Evolutionary conservation across 306 rosid genomes (phyloP).

Genomic region (Vigna hirtella): DNA sequence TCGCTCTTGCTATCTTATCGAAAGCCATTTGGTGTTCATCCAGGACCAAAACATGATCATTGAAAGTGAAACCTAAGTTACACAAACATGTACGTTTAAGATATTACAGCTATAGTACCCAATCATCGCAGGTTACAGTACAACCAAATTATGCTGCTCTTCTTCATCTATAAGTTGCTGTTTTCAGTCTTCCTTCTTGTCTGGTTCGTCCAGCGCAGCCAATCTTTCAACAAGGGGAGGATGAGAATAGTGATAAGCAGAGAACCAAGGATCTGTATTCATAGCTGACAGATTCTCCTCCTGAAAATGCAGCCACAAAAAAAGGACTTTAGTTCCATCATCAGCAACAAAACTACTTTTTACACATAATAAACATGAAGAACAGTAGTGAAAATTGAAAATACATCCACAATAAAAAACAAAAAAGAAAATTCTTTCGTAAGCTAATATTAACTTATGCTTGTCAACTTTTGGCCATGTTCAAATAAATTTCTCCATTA

Average conservation of each 20-base stretch:
- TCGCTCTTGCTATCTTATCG: constrained; percentile 18
- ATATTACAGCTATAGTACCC: constrained; percentile 26
- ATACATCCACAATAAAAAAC: not conserved
- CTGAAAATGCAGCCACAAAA: constrained; percentile 54
- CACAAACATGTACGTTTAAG: constrained; percentile 18
- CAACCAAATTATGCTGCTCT: constrained; percentile 31
- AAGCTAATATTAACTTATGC: no score
- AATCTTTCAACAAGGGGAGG: constrained; percentile 94
- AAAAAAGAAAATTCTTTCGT: no score
- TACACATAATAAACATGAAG: not conserved
- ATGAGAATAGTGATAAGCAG: constrained; percentile 97
- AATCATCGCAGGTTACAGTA: constrained; percentile 36
- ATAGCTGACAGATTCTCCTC: constrained; percentile 96
- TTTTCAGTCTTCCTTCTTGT: constrained; percentile 70
- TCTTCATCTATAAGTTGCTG: constrained; percentile 42
- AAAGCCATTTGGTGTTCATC: constrained; percentile 25
- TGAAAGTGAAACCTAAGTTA: constrained; percentile 28
- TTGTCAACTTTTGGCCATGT: not conserved
- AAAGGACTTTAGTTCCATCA: not conserved
- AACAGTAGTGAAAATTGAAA: not conserved
- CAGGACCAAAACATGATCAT: constrained; percentile 17
- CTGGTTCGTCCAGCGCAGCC: constrained; percentile 74
- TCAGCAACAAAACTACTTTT: not conserved
- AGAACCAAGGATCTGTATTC: constrained; percentile 99
- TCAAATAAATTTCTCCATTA: not conserved